Evolutionary conservation across 768 basidiomycete genomes (phyloP).

Genomic region (Hericium rajendrae): DNA sequence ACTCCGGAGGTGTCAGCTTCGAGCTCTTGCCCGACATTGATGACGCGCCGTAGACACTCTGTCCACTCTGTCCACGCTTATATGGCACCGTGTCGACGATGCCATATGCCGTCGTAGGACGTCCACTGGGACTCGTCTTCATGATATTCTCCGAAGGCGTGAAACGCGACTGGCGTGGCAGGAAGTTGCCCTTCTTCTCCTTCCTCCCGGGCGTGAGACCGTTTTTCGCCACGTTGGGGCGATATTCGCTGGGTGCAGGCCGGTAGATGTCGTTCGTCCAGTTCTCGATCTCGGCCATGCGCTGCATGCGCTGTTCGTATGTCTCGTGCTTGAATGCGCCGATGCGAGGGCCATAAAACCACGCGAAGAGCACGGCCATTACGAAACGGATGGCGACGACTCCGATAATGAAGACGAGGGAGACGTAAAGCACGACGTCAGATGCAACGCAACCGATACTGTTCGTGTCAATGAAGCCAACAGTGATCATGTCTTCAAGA

Average conservation of each 20-base stretch:
- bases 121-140: slow-evolving; percentile 33
- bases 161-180: slow-evolving; percentile 65
- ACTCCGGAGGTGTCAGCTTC: slow-evolving; percentile 65
- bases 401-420: slow-evolving; percentile 94
- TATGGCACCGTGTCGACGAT: slow-evolving; percentile 51
- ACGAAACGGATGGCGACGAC: slow-evolving; percentile 91
- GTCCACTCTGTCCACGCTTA: slow-evolving; percentile 38
- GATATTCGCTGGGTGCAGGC: slow-evolving; percentile 81
- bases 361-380: slow-evolving; percentile 95
- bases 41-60: slow-evolving; percentile 13
- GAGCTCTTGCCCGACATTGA: slow-evolving; percentile 25
- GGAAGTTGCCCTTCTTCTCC: slow-evolving; percentile 39
- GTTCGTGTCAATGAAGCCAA: slow-evolving; percentile 92
- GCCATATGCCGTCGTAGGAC: slow-evolving; percentile 58
- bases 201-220: slow-evolving; percentile 39
- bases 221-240: slow-evolving; percentile 79
- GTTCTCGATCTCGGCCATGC: slow-evolving; percentile 85
- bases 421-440: slow-evolving; percentile 86
- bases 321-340: slow-evolving; percentile 92
- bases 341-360: slow-evolving; percentile 96
- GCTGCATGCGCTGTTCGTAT: slow-evolving; percentile 83
- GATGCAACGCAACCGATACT: slow-evolving; percentile 96
- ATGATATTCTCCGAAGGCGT: slow-evolving; percentile 60
- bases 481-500: slow-evolving; percentile 73
- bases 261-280: slow-evolving; percentile 96